Evolutionary conservation across 306 rosid genomes (phyloP).

Genomic region (Crataegus laevigata): DNA sequence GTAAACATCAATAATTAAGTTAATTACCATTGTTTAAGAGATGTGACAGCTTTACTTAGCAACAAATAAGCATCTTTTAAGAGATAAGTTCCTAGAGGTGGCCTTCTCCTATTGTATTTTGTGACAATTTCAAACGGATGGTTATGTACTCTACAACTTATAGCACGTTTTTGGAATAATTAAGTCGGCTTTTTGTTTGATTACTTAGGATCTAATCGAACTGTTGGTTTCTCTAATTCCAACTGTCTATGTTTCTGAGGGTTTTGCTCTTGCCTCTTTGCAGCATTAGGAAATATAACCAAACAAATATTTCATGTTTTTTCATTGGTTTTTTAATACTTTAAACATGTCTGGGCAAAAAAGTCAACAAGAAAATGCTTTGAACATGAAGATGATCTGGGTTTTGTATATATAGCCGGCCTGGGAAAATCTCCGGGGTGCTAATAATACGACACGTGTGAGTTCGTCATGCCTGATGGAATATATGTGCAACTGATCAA

Average conservation of each 20-base stretch:
- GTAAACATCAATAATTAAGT: not conserved
- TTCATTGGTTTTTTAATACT: not conserved
- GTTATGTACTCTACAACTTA: not conserved
- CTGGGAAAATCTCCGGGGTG: not conserved
- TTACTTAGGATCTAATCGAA: not conserved
- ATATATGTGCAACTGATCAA: not conserved
- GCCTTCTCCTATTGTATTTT: not conserved
- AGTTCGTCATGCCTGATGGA: not conserved
- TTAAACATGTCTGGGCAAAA: not conserved
- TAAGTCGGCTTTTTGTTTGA: conserved; percentile 7
- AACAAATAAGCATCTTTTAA: not conserved
- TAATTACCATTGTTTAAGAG: not conserved
- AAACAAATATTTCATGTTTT: not conserved
- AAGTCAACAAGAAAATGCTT: not conserved
- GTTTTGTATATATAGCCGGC: not conserved
- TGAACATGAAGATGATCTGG: not conserved
- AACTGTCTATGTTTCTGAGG: not conserved
- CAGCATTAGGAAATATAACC: not conserved
- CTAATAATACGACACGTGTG: not conserved
- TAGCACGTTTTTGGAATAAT: not conserved
- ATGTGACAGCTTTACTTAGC: not conserved
- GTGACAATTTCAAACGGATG: not conserved
- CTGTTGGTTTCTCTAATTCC: not conserved
- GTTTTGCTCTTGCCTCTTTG: not conserved
- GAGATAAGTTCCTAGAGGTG: not conserved